A percentile compares a stretch with the other conserved stretches of the same genome.
Evolutionary conservation across 805 yeast species (phyloP).

Genomic region (Candida peoriensis): DNA sequence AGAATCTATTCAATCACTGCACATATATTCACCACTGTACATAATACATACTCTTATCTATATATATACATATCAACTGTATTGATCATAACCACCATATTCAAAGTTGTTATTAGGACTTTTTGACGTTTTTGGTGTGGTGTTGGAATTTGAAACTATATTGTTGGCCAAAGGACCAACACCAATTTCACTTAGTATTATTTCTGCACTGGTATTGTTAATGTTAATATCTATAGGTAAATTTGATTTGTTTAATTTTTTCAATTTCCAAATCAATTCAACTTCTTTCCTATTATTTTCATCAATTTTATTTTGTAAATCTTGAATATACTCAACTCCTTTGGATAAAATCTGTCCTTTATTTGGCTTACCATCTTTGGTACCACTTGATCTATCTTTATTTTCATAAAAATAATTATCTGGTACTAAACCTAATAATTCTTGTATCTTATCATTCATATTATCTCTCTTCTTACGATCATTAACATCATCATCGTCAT

Average conservation of each 20-base stretch:
- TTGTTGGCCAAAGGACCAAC: constrained; percentile 70
- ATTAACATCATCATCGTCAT: constrained; percentile 26
- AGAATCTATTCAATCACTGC: neutral
- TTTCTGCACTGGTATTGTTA: constrained; percentile 72
- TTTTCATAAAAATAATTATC: constrained; percentile 39
- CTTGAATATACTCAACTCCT: constrained; percentile 66
- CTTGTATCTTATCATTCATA: constrained; percentile 54
- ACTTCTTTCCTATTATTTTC: constrained; percentile 75
- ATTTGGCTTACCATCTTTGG: constrained; percentile 80
- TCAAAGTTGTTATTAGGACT: constrained; percentile 30
- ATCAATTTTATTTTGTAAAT: constrained; percentile 68
- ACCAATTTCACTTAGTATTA: constrained; percentile 70
- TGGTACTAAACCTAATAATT: constrained; percentile 41
- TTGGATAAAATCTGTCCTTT: constrained; percentile 77
- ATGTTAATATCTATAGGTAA: constrained; percentile 39
- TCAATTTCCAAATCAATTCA: constrained; percentile 58
- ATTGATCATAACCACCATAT: constrained; percentile 35
- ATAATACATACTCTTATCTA: neutral
- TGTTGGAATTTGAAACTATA: constrained; percentile 17
- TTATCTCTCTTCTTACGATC: constrained; percentile 50
- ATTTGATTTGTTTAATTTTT: constrained; percentile 43
- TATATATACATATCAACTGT: constrained; percentile 18
- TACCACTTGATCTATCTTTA: constrained; percentile 49
- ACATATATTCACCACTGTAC: neutral
- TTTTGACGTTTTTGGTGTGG: constrained; percentile 9